These are phyloP conservation scores for Rhododendron molle DNA, from an alignment of 148 eudicot species.

Conservation along the genomic window DNA sequence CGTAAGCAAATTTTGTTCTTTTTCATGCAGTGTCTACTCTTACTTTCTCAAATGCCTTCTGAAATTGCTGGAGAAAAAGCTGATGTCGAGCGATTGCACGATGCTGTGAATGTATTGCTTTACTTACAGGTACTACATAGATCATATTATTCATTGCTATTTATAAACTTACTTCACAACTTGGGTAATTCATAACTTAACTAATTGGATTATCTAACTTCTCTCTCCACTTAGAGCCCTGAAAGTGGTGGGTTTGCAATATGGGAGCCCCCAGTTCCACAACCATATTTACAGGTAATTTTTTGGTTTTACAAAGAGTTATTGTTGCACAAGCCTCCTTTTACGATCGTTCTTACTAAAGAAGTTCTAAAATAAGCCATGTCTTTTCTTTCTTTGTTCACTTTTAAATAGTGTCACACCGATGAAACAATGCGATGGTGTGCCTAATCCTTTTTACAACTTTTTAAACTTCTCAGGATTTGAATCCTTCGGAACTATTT, in stretches of 20 bases:
- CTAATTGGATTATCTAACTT: background rate
- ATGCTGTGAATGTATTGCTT: constrained; percentile 33
- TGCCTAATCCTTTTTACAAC: background rate
- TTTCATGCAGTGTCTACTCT: constrained; percentile 32
- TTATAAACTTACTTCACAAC: background rate
- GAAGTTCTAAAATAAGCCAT: background rate
- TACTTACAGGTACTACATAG: constrained; percentile 25
- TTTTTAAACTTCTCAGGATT: constrained; percentile 15
- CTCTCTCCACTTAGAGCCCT: constrained; percentile 21
- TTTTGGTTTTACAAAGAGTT: background rate
- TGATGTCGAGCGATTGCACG: constrained; percentile 27
- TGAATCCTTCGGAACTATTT: constrained; percentile 48
- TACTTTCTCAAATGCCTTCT: constrained; percentile 36
- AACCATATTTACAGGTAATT: constrained; percentile 33
- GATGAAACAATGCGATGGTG: background rate
- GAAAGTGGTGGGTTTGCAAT: constrained; percentile 39
- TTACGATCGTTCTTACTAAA: background rate
- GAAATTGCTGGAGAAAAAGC: constrained; percentile 36
- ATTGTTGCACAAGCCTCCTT: background rate
- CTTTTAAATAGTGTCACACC: background rate
- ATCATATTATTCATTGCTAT: background rate
- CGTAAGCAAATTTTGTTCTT: background rate
- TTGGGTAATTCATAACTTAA: background rate
- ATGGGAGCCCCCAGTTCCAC: constrained; percentile 45
- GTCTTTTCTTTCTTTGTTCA: background rate